These are phyloP conservation scores for Ceratopteris richardii DNA, from an alignment of 75 land plant species.

Conservation along the genomic window DNA sequence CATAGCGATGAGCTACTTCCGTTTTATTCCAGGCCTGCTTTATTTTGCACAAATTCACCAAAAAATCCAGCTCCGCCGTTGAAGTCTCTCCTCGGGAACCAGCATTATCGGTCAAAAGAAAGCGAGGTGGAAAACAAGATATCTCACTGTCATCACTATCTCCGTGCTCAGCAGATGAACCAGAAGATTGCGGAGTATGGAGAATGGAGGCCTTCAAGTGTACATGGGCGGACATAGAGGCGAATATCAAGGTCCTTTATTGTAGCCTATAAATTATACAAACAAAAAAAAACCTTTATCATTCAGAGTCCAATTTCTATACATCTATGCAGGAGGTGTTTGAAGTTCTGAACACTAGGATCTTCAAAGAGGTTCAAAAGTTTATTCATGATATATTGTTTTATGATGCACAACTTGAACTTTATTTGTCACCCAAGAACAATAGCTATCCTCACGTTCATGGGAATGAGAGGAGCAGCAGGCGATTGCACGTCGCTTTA, in stretches of 20 bases:
- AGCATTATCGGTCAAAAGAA: constrained; percentile 1
- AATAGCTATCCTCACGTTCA: constrained; percentile 16
- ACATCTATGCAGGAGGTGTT: constrained; percentile 50
- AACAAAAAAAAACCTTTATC: background rate
- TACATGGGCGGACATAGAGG: constrained; percentile 57
- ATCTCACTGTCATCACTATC: constrained; percentile 8
- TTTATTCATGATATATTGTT: constrained; percentile 54
- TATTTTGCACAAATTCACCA: constrained; percentile 11
- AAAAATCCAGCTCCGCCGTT: background rate
- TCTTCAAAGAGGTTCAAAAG: constrained; percentile 41
- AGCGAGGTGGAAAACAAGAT: background rate
- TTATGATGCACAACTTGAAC: constrained; percentile 32
- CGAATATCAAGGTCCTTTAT: constrained; percentile 41
- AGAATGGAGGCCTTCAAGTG: constrained; percentile 40
- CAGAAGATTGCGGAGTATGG: constrained; percentile 21
- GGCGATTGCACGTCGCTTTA: constrained; percentile 45
- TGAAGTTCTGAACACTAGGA: constrained; percentile 27
- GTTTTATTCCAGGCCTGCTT: constrained; percentile 13
- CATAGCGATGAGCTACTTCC: too few relatives aligned
- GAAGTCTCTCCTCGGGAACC: constrained; percentile 2
- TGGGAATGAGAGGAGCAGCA: constrained; percentile 19
- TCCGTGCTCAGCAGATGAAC: constrained; percentile 19
- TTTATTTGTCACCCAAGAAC: constrained; percentile 11
- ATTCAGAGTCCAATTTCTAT: background rate
- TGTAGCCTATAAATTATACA: background rate